Evolutionary conservation across 2,329 filamentous ascomycete genomes (phyloP).

Genomic region (Penicillium oxalicum): DNA sequence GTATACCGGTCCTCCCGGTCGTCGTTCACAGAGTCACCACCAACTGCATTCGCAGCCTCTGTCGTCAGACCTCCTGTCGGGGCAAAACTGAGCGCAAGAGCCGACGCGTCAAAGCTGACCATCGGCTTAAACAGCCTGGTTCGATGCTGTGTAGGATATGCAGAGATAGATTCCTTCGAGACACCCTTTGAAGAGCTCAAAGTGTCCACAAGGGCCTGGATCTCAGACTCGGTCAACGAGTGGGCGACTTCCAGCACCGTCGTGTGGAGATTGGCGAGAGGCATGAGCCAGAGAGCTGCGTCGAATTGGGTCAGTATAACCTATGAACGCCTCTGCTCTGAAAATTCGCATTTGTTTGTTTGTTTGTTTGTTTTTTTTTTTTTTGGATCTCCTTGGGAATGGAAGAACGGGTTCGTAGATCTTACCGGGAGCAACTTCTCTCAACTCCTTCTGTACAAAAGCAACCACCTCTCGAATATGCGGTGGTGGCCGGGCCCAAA

Average conservation of each 20-base stretch:
- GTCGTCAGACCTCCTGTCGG: conserved; percentile 48
- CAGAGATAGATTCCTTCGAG: conserved; percentile 46
- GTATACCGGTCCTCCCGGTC: conserved; percentile 60
- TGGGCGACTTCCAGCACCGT: conserved; percentile 79
- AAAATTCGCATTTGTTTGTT: no score
- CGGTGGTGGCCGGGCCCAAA: conserved; percentile 76
- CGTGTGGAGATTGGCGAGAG: conserved; percentile 68
- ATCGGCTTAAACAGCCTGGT: conserved; percentile 73
- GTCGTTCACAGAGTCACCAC: neutral
- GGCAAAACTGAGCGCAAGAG: conserved; percentile 77
- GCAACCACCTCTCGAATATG: conserved; percentile 61
- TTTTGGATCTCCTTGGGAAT: no score
- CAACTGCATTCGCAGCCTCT: no score
- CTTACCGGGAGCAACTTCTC: conserved; percentile 63
- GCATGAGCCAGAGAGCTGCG: conserved; percentile 78
- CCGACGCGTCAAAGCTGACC: conserved; percentile 75
- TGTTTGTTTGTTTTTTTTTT: no score
- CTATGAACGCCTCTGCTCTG: no score
- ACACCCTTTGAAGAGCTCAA: conserved; percentile 35
- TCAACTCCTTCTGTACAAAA: conserved; percentile 60
- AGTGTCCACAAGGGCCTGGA: conserved; percentile 54
- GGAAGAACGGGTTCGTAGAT: conserved; percentile 6
- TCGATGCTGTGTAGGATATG: conserved; percentile 60
- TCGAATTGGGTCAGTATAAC: no score
- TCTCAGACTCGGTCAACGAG: conserved; percentile 64